These are phyloP conservation scores for Malus fusca DNA, from an alignment of 306 rosid species.

Conservation along the genomic window DNA sequence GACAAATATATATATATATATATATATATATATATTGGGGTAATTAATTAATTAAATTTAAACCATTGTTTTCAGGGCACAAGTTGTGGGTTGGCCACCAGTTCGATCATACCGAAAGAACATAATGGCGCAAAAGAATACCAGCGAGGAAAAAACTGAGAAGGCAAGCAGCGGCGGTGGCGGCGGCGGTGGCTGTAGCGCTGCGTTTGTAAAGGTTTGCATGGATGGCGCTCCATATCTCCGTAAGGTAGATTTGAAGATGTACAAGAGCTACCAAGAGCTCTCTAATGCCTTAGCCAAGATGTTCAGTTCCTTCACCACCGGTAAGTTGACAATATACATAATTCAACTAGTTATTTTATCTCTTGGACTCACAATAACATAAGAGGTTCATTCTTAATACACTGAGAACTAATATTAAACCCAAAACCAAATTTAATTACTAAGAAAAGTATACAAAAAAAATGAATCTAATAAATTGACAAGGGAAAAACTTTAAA, in stretches of 20 bases:
- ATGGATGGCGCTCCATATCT: slow-evolving; percentile 99
- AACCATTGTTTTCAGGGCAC: slow-evolving; percentile 49
- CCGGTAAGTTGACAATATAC: slow-evolving; percentile 32
- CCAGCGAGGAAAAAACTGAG: slow-evolving; percentile 21
- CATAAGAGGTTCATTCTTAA: background rate
- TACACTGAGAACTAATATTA: background rate
- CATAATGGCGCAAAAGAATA: slow-evolving; percentile 66
- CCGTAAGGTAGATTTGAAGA: slow-evolving; percentile 90
- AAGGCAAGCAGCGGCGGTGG: slow-evolving; percentile 25
- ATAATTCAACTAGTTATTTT: background rate
- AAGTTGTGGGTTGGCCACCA: slow-evolving; percentile 99
- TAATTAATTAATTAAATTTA: background rate
- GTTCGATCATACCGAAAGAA: slow-evolving; percentile 94
- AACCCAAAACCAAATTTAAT: background rate
- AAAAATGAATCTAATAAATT: background rate
- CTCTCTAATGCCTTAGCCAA: slow-evolving; percentile 92
- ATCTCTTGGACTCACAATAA: background rate
- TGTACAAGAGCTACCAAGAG: slow-evolving; percentile 84
- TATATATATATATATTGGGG: background rate
- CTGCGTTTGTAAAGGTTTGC: slow-evolving; percentile 80
- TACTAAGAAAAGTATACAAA: background rate
- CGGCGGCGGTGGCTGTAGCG: slow-evolving; percentile 1
- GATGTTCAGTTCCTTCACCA: slow-evolving; percentile 98
- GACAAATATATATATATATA: background rate
- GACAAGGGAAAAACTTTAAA: too few species aligned